Percentiles rank a stretch among this genome's conserved stretches.
These are phyloP conservation scores for Nakazawaea molendinolei DNA, from an alignment of 805 yeast genomes.

Conservation along the genomic window DNA sequence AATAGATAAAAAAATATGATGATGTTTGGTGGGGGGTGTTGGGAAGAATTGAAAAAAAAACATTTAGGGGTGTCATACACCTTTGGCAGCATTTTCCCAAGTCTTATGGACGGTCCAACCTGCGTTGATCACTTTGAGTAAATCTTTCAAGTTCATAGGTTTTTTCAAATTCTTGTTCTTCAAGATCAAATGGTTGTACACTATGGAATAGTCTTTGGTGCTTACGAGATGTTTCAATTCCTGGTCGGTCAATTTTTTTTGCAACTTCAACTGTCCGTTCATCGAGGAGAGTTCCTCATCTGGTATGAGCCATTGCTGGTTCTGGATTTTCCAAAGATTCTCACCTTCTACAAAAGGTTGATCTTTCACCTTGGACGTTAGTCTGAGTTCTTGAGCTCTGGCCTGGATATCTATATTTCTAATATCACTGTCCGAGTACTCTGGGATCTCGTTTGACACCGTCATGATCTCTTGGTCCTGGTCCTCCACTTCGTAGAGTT, in stretches of 20 bases:
- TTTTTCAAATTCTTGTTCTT: slow-evolving; percentile 60
- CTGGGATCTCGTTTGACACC: slow-evolving; percentile 4
- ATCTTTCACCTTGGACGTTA: slow-evolving; percentile 12
- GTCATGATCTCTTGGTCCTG: slow-evolving; percentile 13
- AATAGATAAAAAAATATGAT: too few relatives aligned
- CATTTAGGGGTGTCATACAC: too few relatives aligned
- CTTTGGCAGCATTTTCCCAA: slow-evolving; percentile 53
- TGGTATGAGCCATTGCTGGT: slow-evolving; percentile 60
- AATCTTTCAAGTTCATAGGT: slow-evolving; percentile 70
- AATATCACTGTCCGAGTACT: slow-evolving; percentile 6
- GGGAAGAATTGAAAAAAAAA: too few relatives aligned
- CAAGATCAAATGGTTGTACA: slow-evolving; percentile 66
- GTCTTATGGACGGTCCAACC: slow-evolving; percentile 81
- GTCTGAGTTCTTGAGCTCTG: slow-evolving; percentile 28
- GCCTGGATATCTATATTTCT: slow-evolving; percentile 18
- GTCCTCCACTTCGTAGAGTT: slow-evolving; percentile 21
- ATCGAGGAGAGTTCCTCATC: slow-evolving; percentile 21
- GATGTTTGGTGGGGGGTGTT: too few relatives aligned
- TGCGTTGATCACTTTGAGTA: slow-evolving; percentile 61
- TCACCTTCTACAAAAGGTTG: slow-evolving; percentile 47
- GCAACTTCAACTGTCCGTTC: slow-evolving; percentile 20
- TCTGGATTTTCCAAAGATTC: slow-evolving; percentile 61
- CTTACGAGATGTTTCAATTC: slow-evolving; percentile 25
- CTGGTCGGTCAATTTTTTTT: slow-evolving; percentile 17
- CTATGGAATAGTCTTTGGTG: slow-evolving; percentile 47